These are phyloP conservation scores for Neostapfia colusana DNA, from an alignment of 176 grass and related monocot species.

Conservation along the genomic window DNA sequence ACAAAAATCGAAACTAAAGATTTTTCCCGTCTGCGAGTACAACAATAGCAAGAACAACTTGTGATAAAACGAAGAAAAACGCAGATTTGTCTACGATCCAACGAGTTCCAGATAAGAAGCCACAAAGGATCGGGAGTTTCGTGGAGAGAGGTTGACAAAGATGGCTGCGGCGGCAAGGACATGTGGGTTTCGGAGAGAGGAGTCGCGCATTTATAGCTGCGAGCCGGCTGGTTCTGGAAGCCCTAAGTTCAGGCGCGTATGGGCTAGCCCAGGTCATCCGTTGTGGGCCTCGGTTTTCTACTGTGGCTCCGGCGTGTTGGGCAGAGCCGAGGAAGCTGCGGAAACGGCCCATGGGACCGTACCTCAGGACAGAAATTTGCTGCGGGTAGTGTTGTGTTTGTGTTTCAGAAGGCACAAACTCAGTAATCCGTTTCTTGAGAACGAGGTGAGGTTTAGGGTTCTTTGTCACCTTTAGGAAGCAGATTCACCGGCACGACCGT, in stretches of 20 bases:
- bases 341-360: background rate
- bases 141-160: background rate
- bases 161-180: background rate
- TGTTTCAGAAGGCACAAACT: too few relatives aligned
- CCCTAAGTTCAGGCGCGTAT: background rate
- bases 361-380: too few relatives aligned
- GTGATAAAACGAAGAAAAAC: background rate
- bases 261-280: background rate
- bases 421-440: too few relatives aligned
- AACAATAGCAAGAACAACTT: too few relatives aligned
- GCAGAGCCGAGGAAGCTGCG: background rate
- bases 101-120: background rate
- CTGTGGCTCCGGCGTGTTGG: background rate
- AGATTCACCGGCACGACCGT: background rate
- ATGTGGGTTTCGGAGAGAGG: background rate
- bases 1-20: background rate
- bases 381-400: too few relatives aligned
- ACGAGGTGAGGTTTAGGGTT: too few relatives aligned
- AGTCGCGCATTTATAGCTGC: conserved; percentile 22
- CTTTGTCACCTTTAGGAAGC: too few relatives aligned
- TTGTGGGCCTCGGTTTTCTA: background rate
- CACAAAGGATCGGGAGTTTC: background rate
- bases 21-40: fast-evolving
- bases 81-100: background rate
- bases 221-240: conserved; percentile 1